A percentile compares a stretch with the other conserved stretches of the same genome.
Conservation (phyloP, 768 basidiomycete species). For the Rossbeevera mucosa region DNA sequence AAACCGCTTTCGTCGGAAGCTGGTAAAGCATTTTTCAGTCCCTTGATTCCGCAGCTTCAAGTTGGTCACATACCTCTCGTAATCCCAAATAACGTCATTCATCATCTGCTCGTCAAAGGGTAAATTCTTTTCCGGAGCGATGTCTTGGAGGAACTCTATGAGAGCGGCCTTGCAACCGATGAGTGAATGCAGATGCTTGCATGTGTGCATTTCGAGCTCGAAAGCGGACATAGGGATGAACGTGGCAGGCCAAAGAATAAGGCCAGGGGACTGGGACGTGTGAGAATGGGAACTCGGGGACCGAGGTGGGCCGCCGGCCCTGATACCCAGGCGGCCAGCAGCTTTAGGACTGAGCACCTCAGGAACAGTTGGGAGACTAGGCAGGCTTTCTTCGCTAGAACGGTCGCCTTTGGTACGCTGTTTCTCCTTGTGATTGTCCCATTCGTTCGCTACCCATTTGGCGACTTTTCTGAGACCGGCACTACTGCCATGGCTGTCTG, state of each 20-base stretch:
- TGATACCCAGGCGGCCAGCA: conserved; percentile 36
- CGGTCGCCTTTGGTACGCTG: conserved; percentile 20
- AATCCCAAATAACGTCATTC: conserved; percentile 33
- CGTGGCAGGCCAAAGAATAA: conserved; percentile 54
- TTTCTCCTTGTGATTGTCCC: conserved; percentile 30
- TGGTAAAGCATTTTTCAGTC: conserved; percentile 25
- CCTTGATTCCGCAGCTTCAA: conserved; percentile 3
- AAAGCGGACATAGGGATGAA: conserved; percentile 54
- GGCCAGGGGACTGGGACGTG: conserved; percentile 54
- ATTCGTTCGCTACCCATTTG: conserved; percentile 34
- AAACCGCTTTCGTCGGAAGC: conserved; percentile 64
- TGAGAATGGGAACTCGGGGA: conserved; percentile 24
- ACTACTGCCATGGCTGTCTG: conserved; percentile 23
- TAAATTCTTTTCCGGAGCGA: conserved; percentile 21
- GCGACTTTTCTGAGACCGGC: conserved; percentile 28
- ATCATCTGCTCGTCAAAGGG: conserved; percentile 22
- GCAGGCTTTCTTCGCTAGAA: conserved; percentile 24
- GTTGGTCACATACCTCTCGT: conserved; percentile 28
- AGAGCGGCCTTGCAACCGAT: conserved; percentile 61
- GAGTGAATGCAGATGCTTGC: conserved; percentile 61
- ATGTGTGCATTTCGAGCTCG: conserved; percentile 74
- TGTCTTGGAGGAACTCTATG: conserved; percentile 41
- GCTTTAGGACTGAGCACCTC: conserved; percentile 34
- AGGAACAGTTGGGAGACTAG: conserved; percentile 21
- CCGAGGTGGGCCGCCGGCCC: conserved; percentile 8